A percentile compares a stretch with the other conserved stretches of the same genome.
phyloP scores from a whole-genome alignment of 345 rosid species.

The Eucalyptus dawsonii region DNA sequence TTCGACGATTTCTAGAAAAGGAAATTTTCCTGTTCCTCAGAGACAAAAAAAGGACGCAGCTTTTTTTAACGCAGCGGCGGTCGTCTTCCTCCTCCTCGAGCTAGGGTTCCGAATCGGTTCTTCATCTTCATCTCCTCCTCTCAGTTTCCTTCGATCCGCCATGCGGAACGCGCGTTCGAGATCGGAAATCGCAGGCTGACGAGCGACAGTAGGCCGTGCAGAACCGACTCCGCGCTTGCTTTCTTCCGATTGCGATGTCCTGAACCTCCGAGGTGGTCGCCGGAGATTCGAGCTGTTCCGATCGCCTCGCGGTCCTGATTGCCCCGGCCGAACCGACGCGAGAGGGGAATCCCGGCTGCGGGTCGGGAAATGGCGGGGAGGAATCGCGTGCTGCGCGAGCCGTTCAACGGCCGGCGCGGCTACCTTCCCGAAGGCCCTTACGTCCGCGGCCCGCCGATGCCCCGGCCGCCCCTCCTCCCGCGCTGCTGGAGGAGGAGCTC shows the following conservation, averaged over 20 bases:
- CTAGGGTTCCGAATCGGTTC: neutral
- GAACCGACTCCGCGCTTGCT: neutral
- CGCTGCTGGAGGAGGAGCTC: conserved; percentile 78
- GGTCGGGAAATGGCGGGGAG: conserved; percentile 65
- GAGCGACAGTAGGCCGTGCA: neutral
- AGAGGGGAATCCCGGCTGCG: neutral
- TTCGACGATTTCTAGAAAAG: neutral
- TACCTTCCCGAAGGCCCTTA: conserved; percentile 54
- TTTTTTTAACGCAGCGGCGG: neutral
- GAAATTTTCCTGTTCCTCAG: neutral
- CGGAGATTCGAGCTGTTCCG: neutral
- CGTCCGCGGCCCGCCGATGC: conserved; percentile 51
- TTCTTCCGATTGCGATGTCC: neutral
- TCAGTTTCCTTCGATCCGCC: neutral
- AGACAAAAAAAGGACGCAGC: neutral
- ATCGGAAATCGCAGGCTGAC: neutral
- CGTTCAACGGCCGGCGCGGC: conserved; percentile 48
- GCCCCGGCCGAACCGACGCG: neutral
- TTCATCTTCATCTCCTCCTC: neutral
- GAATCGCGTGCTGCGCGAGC: conserved; percentile 61
- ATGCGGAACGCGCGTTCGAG: neutral
- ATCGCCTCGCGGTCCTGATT: neutral
- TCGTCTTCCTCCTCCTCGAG: neutral
- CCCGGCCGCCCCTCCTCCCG: conserved; percentile 64
- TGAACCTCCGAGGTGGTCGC: neutral